Evolutionary conservation across 2,329 filamentous ascomycete species (phyloP).

Genomic region (Domatiomyces catenatus): DNA sequence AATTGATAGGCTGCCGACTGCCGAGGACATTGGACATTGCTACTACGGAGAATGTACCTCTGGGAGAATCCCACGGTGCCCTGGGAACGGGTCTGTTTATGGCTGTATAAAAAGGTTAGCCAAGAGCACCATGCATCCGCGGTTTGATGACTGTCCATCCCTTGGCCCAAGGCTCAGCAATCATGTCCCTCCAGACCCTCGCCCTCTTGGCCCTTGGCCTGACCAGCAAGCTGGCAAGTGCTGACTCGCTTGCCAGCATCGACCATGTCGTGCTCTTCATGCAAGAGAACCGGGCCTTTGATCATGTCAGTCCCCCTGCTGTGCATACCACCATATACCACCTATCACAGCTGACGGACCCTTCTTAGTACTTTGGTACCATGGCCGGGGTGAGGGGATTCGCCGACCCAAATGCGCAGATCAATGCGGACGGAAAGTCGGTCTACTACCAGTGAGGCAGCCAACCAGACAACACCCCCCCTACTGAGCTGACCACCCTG

Average conservation of each 20-base stretch:
- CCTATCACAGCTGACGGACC: not conserved
- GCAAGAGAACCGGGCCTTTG: conserved; percentile 35
- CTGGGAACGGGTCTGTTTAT: no score
- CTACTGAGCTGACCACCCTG: not conserved
- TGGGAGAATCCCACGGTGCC: no score
- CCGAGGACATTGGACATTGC: no score
- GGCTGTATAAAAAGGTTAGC: no score
- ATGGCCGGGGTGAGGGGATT: conserved; percentile 43
- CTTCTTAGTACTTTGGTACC: conserved; percentile 38
- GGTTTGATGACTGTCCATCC: no score
- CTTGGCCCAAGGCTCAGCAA: not conserved
- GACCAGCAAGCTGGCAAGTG: conserved; percentile 7
- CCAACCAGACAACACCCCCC: not conserved
- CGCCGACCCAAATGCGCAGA: conserved; percentile 40
- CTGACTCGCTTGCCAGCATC: conserved; percentile 34
- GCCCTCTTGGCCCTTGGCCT: conserved; percentile 1
- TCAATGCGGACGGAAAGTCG: conserved; percentile 30
- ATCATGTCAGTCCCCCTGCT: conserved; percentile 21
- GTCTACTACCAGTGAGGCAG: conserved; percentile 35
- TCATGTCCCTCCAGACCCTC: not conserved
- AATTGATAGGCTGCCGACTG: no score
- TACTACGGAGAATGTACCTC: no score
- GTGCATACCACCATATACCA: no score
- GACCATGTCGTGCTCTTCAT: conserved; percentile 45
- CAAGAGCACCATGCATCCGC: no score